phyloP scores from a whole-genome alignment of 257 asterid genomes.

The Forsythia suspensa region DNA sequence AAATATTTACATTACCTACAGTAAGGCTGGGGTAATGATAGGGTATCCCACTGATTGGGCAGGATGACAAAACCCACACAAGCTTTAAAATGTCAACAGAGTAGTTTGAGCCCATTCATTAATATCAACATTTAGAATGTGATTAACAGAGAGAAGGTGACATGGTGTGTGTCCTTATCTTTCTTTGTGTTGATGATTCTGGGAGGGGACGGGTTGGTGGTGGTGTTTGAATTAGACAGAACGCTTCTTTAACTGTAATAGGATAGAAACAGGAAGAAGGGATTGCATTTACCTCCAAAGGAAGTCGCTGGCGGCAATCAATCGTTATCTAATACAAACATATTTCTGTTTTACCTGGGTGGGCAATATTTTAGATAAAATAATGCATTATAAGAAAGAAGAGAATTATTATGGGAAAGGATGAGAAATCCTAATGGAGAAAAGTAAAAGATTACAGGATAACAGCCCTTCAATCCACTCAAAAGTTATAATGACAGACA shows the following conservation, averaged over 20 bases:
- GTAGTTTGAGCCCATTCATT: neutral
- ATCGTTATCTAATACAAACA: too few relatives aligned
- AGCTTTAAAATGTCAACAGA: conserved; percentile 4
- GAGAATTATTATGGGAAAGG: neutral
- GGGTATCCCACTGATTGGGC: neutral
- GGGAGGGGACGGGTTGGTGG: neutral
- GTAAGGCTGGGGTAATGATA: neutral
- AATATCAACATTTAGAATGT: conserved; percentile 10
- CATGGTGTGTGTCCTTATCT: neutral
- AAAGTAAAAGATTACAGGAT: conserved; percentile 7
- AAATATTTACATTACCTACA: neutral
- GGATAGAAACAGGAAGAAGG: conserved; percentile 16
- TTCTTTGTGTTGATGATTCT: conserved; percentile 4
- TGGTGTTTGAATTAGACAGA: neutral
- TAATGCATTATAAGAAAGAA: neutral
- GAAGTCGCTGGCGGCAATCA: conserved; percentile 59
- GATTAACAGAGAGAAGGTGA: conserved; percentile 6
- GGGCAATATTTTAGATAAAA: conserved; percentile 24
- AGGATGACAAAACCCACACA: neutral
- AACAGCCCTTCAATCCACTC: conserved; percentile 19
- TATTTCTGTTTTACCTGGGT: conserved; percentile 98
- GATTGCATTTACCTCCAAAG: conserved; percentile 64
- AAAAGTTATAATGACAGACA: neutral
- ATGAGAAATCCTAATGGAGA: conserved; percentile 14
- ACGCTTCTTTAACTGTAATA: conserved; percentile 1